phyloP scores from a whole-genome alignment of 495 filamentous ascomycete species.

The Aspergillus bridgeri region DNA sequence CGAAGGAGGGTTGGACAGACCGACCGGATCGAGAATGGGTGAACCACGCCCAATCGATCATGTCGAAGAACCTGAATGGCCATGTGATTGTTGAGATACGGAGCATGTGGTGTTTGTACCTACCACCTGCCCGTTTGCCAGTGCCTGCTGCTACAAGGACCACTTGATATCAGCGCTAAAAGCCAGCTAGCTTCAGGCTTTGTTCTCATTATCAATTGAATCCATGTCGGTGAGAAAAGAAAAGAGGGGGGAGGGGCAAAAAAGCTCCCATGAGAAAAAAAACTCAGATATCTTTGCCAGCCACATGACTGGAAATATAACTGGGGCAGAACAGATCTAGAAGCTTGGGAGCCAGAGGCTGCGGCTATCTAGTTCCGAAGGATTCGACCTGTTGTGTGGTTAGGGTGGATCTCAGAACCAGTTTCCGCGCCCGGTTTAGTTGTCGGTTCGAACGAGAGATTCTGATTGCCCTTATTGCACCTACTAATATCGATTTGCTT shows the following conservation, averaged over 20 bases:
- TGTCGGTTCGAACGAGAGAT: background rate
- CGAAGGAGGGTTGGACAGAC: background rate
- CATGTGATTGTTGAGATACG: background rate
- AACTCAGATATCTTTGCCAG: slow-evolving; percentile 1
- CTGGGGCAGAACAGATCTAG: slow-evolving; percentile 4
- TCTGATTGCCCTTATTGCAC: background rate
- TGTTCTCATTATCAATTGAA: background rate
- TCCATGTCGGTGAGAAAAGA: background rate
- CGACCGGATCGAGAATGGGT: background rate
- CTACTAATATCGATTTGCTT: background rate
- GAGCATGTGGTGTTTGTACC: background rate
- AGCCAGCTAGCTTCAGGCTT: background rate
- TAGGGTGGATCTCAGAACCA: slow-evolving; percentile 3
- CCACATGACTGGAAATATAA: slow-evolving; percentile 3
- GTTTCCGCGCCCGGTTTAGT: background rate
- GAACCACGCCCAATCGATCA: background rate
- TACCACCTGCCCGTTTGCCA: no score
- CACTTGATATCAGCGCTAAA: slow-evolving; percentile 11
- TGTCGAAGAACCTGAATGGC: background rate
- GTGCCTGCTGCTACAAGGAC: slow-evolving; percentile 9
- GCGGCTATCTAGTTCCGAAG: background rate
- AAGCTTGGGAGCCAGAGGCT: slow-evolving; percentile 1
- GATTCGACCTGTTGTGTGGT: background rate
- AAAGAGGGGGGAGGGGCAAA: background rate
- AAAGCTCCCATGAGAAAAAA: background rate